These are phyloP conservation scores for Artemisia argyi DNA, from an alignment of 129 eudicot species.

Conservation along the genomic window DNA sequence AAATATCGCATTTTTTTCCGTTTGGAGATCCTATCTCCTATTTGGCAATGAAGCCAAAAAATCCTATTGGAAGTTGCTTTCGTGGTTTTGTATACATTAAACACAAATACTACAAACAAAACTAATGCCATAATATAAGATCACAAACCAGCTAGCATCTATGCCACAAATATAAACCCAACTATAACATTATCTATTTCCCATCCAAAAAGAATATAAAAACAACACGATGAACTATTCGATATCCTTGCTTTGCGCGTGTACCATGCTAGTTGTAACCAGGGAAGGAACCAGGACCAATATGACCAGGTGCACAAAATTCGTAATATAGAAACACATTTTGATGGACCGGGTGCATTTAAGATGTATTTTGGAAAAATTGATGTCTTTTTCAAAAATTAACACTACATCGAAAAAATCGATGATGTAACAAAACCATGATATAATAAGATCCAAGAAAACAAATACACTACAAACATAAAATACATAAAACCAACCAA, in stretches of 20 bases:
- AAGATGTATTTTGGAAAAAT: no score
- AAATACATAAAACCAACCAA: background rate
- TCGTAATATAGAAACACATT: no score
- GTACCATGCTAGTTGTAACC: no score
- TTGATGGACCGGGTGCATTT: no score
- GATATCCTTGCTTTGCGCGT: no score
- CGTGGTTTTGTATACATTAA: background rate
- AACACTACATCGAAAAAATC: no score
- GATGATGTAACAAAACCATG: background rate
- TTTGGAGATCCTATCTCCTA: background rate
- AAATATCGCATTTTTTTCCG: background rate
- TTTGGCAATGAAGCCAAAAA: background rate
- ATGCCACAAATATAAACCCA: slow-evolving; percentile 3
- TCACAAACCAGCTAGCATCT: background rate
- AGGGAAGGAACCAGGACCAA: no score
- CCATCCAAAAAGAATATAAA: no score
- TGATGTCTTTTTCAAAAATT: no score
- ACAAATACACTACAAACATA: background rate
- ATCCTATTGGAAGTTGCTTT: background rate
- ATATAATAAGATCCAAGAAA: background rate
- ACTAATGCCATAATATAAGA: background rate
- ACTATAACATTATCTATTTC: background rate
- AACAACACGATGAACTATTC: no score
- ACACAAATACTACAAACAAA: slow-evolving; percentile 7
- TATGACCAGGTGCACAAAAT: no score